A percentile compares a stretch with the other conserved stretches of the same genome.
phyloP scores from a whole-genome alignment of 148 eudicot species.

The Fagopyrum esculentum region DNA sequence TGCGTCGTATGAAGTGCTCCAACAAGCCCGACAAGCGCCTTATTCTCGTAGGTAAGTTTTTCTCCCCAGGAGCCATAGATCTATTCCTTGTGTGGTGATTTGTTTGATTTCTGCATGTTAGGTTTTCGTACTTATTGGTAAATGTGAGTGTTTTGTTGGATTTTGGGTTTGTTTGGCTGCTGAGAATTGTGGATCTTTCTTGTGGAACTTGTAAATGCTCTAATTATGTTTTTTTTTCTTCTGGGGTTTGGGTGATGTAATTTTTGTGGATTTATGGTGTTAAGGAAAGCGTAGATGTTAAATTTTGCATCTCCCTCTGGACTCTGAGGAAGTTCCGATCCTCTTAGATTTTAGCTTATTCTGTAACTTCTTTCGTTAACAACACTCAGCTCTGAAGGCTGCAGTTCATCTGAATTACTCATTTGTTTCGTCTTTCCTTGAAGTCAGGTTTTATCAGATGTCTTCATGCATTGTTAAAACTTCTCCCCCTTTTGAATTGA shows the following conservation, averaged over 20 bases:
- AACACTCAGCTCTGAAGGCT: background rate
- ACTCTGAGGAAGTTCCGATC: background rate
- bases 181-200: background rate
- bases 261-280: background rate
- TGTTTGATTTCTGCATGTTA: background rate
- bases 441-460: background rate
- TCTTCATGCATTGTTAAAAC: background rate
- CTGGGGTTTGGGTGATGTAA: background rate
- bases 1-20: slow-evolving; percentile 90
- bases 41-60: slow-evolving; percentile 62
- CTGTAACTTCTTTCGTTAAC: background rate
- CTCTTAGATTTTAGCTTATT: background rate
- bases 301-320: background rate
- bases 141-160: background rate
- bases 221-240: background rate
- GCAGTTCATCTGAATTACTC: background rate
- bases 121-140: background rate
- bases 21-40: slow-evolving; percentile 89
- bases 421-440: background rate
- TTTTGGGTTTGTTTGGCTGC: slow-evolving; percentile 11
- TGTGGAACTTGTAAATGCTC: background rate
- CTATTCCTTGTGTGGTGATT: background rate
- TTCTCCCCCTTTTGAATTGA: background rate
- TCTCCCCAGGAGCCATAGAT: background rate
- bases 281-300: background rate